Evolutionary conservation across 768 basidiomycete species (phyloP).

Genomic region (Psilocybe tampanensis): DNA sequence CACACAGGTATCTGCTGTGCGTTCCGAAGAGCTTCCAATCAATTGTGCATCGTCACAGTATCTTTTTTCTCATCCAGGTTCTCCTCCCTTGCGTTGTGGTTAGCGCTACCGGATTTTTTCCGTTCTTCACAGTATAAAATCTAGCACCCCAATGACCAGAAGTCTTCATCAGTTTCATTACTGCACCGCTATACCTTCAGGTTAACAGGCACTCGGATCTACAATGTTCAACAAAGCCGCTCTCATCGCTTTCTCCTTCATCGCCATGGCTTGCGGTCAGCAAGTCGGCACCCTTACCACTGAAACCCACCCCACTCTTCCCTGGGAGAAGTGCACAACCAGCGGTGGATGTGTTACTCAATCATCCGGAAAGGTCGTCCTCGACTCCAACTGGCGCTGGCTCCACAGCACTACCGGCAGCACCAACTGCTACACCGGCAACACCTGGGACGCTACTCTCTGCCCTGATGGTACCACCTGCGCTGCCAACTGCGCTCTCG

Average conservation of each 20-base stretch:
- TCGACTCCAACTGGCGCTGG: slow-evolving; percentile 66
- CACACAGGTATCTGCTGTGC: not conserved
- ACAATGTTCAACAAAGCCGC: slow-evolving; percentile 42
- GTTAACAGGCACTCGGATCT: slow-evolving; percentile 14
- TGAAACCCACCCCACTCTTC: slow-evolving; percentile 50
- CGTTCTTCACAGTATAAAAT: slow-evolving; percentile 22
- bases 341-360: slow-evolving; percentile 41
- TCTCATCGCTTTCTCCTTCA: slow-evolving; percentile 41
- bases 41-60: not conserved
- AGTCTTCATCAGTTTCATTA: slow-evolving; percentile 20
- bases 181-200: slow-evolving; percentile 20
- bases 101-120: slow-evolving; percentile 25
- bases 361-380: slow-evolving; percentile 39
- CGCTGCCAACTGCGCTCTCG: slow-evolving; percentile 43
- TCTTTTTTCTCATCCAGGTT: not conserved
- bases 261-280: slow-evolving; percentile 49
- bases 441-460: slow-evolving; percentile 52
- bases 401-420: slow-evolving; percentile 38
- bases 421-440: slow-evolving; percentile 57
- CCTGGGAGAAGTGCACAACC: slow-evolving; percentile 48
- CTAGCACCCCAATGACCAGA: not conserved
- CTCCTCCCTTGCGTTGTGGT: not conserved
- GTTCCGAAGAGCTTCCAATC: slow-evolving; percentile 14
- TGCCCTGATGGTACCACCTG: slow-evolving; percentile 54
- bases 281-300: slow-evolving; percentile 54